Percentiles rank a stretch among this genome's conserved stretches.
Conservation (phyloP, 768 basidiomycete genomes). For the Naganishia vaughanmartiniae region DNA sequence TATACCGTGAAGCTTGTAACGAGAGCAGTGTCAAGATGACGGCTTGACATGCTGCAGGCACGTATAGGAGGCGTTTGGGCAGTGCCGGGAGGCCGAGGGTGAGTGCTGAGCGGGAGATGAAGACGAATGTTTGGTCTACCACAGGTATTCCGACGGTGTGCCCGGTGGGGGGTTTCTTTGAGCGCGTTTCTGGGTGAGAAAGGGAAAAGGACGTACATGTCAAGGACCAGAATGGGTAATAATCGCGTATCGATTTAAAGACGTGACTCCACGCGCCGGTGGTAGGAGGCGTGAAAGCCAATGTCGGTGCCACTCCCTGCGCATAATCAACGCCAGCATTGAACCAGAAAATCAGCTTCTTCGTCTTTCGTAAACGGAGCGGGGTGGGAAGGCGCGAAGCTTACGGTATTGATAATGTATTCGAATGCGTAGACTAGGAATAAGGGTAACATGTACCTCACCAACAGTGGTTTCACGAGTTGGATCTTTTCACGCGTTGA, state of each 20-base stretch:
- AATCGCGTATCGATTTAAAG: constrained; percentile 81
- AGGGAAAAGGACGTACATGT: constrained; percentile 29
- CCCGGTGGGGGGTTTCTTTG: too few species aligned
- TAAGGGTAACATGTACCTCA: constrained; percentile 87
- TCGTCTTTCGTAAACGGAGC: not conserved
- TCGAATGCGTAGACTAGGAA: constrained; percentile 63
- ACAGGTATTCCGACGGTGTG: too few species aligned
- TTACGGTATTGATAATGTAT: constrained; percentile 56
- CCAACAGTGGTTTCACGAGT: constrained; percentile 72
- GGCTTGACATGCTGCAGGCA: constrained; percentile 74
- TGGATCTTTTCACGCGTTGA: constrained; percentile 71
- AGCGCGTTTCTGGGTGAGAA: too few species aligned
- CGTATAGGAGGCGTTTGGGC: constrained; percentile 64
- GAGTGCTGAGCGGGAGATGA: constrained; percentile 86
- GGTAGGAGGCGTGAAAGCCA: constrained; percentile 80
- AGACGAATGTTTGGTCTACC: constrained; percentile 72
- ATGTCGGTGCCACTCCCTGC: constrained; percentile 82
- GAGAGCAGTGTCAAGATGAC: constrained; percentile 57
- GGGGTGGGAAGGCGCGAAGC: constrained; percentile 36
- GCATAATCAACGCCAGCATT: not conserved
- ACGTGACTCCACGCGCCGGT: constrained; percentile 67
- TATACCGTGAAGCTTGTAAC: constrained; percentile 44
- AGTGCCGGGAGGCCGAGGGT: constrained; percentile 79
- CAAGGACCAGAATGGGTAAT: constrained; percentile 79
- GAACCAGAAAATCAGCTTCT: not conserved